Base-by-base conservation (phyloP, 768 basidiomycete genomes). In the Chalciporus sphaerocephalus region DNA sequence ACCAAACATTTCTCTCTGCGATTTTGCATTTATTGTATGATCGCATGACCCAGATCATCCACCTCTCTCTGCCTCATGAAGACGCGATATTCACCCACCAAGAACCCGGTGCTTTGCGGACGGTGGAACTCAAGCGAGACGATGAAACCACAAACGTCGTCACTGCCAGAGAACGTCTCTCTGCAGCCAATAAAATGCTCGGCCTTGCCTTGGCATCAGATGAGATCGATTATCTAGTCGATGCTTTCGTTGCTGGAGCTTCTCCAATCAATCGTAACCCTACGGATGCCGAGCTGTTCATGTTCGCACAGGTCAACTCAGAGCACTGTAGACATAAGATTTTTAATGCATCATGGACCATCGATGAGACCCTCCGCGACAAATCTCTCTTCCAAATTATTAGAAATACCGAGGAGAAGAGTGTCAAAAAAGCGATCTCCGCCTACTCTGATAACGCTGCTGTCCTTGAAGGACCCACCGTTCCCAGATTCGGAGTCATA, bases 231-330 rank as follows among this genome's bases (percentile, higher is more conserved):
- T 99, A 97, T 67, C 82, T 98, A 52, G 78, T 96, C 52, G 75
- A 87, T 42, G 92, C 89, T 10, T 99, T 92, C 66, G 74, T 89
- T 21, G 74, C 85, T n/a, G 85, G 87, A 5, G 47, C 71, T 5
- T 61, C 73, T 11, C 75, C 87, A 1, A 80, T 87, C 65, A 74
- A 74, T 38, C 82, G 94, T 27, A 85, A 92, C 61, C 96, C 95
- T 7, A 96, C 90, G 30, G 96, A 98, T 61, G 94, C 95, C 3
- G 96, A 99, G 64, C 75, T 99, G 7, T 99, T 99, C 79, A 99
- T 98, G 96, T 99, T 98, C 66, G 95, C 96, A 3, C 96, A 99
- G 62, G 95, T 99, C 64, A 99, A 99, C 70, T 97, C 94, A n/a
- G 96, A 99, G 66, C 96, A 98, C 61, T 99, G 96, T 66, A 79